Base-by-base conservation (phyloP, 163 green algal genomes). In the Coccomyxa subellipsoidea region DNA sequence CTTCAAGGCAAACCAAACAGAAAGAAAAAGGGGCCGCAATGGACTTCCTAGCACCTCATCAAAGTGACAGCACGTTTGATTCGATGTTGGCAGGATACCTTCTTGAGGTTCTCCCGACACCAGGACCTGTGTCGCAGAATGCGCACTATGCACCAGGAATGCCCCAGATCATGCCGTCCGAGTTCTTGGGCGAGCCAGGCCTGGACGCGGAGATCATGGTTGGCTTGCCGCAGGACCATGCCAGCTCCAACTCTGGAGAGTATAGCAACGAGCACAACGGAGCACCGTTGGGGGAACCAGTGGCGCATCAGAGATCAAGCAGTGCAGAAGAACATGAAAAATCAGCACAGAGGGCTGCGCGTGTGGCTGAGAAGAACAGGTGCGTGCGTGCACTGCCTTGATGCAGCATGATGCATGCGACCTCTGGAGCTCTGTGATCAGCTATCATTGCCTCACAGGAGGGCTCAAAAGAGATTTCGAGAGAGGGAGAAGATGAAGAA, bases 401-500 rank as follows among this genome's bases (percentile, higher is more conserved):
- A 66, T 12, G 12, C 47, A 66, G 12, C 12, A 66, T 12, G 47
- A 66, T 29, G 47, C n/a, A n/a, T n/a, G n/a, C n/a, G n/a, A n/a
- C n/a, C n/a, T n/a, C n/a, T n/a, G n/a, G n/a, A n/a, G n/a, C n/a
- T n/a, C n/a, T n/a, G n/a, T n/a, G n/a, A n/a, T n/a, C n/a, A n/a
- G n/a, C n/a, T n/a, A n/a, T n/a, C n/a, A n/a, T n/a, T 73, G 66
- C 66, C 66, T 3, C n/a, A 23, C 66, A 73, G 66, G n/a, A 32
- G 66, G n/a, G 66, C 66, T 10, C 66, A 73, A 23, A 73, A 73
- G 66, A 32, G 66, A 32, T 73, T 73, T 34, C 27, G 66, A 34
- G 66, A 73, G 27, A 73, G 66, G 66, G 66, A 73, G 32, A 73
- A 73, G 66, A 4, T 36, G 66, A 73, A 34, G 32, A 73, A 73